Evolutionary conservation across 306 rosid species (phyloP).

Genomic region (Inga laurina): DNA sequence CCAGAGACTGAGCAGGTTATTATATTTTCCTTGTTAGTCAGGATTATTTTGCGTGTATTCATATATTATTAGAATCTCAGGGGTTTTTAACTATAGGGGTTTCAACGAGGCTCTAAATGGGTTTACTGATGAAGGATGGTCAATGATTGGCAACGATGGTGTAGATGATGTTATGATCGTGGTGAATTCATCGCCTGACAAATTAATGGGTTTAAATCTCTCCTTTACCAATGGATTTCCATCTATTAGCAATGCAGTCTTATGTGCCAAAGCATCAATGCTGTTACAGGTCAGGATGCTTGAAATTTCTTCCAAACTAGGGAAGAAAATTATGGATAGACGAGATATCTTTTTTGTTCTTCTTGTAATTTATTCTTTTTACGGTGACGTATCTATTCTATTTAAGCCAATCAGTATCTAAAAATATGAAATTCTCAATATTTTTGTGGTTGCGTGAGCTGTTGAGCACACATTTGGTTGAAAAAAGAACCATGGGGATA

Average conservation of each 20-base stretch:
- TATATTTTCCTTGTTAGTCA: not conserved
- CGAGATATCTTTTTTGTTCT: not conserved
- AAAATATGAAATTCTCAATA: not conserved
- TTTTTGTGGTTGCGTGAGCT: conserved; percentile 5
- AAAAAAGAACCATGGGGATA: not conserved
- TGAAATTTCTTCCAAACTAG: not conserved
- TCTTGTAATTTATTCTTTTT: not conserved
- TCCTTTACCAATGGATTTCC: conserved; percentile 15
- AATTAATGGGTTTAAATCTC: conserved; percentile 29
- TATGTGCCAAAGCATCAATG: conserved; percentile 93
- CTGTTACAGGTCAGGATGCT: conserved; percentile 61
- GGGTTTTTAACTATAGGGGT: conserved; percentile 54
- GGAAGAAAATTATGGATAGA: not conserved
- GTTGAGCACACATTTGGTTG: not conserved
- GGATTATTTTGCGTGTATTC: not conserved
- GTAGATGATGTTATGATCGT: conserved; percentile 73
- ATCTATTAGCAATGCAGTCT: conserved; percentile 44
- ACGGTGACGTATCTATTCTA: not conserved
- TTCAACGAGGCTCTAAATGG: conserved; percentile 91
- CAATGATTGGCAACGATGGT: conserved; percentile 69
- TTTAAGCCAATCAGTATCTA: not conserved
- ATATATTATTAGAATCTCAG: conserved; percentile 34
- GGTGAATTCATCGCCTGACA: conserved; percentile 68
- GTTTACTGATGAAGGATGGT: conserved; percentile 89
- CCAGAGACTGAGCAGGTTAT: conserved; percentile 16